phyloP scores from a whole-genome alignment of 352 stramenopile genomes.

The Phytophthora tubulina region DNA sequence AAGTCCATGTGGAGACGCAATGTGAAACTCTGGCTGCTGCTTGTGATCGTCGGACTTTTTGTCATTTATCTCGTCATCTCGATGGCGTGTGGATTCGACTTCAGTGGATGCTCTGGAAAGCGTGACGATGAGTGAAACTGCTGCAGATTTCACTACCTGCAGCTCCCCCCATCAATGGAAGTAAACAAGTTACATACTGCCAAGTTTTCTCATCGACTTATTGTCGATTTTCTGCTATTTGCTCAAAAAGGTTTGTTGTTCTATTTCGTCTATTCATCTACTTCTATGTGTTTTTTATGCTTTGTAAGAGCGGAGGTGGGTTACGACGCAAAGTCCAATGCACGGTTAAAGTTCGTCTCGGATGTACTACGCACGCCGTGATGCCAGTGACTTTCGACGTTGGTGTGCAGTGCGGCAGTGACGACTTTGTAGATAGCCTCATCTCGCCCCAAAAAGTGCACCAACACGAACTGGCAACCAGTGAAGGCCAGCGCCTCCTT shows the following conservation, averaged over 20 bases:
- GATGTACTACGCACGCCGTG: slow-evolving; percentile 70
- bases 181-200: slow-evolving; percentile 19
- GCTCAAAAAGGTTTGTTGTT: slow-evolving; percentile 21
- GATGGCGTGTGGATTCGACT: slow-evolving; percentile 89
- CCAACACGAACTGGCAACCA: slow-evolving; percentile 81
- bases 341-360: slow-evolving; percentile 77
- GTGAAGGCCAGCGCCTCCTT: slow-evolving; percentile 88
- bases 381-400: slow-evolving; percentile 79
- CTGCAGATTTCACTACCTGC: neutral
- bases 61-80: slow-evolving; percentile 89
- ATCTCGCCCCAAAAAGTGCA: slow-evolving; percentile 79
- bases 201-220: slow-evolving; percentile 10
- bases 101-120: slow-evolving; percentile 81
- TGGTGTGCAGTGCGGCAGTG: slow-evolving; percentile 71
- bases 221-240: neutral
- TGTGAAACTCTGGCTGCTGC: slow-evolving; percentile 87
- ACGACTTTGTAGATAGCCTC: slow-evolving; percentile 71
- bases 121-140: slow-evolving; percentile 42
- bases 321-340: slow-evolving; percentile 75
- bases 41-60: slow-evolving; percentile 81
- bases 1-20: slow-evolving; percentile 90
- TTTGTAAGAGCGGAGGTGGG: neutral
- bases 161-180: neutral
- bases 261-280: slow-evolving; percentile 40
- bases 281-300: slow-evolving; percentile 25